phyloP scores from a whole-genome alignment of 2,329 filamentous ascomycete genomes.

The Kalaharituber pfeilii region DNA sequence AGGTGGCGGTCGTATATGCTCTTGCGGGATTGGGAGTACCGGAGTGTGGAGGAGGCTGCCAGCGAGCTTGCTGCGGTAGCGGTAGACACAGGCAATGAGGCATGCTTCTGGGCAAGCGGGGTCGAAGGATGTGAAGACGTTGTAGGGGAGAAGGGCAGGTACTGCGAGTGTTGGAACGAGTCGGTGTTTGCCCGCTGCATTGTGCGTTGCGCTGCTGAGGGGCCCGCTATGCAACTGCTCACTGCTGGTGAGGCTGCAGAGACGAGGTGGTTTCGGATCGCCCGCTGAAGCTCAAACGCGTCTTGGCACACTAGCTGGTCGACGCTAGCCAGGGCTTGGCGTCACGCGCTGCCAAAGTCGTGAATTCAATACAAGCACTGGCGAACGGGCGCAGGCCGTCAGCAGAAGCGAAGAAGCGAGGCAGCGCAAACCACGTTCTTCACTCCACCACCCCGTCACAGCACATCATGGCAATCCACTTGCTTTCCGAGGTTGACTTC shows the following conservation, averaged over 20 bases:
- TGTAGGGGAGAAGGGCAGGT: not conserved
- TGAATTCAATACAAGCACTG: not conserved
- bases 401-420: not conserved
- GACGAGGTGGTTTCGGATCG: not conserved
- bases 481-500: not conserved
- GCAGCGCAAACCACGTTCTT: not conserved
- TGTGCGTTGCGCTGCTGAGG: not conserved
- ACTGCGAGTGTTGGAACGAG: not conserved
- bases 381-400: no score
- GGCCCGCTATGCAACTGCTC: not conserved
- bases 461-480: not conserved
- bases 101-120: constrained; percentile 1
- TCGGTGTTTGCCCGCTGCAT: not conserved
- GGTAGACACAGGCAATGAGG: not conserved
- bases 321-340: not conserved
- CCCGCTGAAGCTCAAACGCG: not conserved
- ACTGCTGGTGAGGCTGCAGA: no score
- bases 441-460: not conserved
- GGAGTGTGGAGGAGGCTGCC: constrained; percentile 40
- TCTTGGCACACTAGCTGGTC: not conserved
- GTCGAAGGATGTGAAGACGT: not conserved
- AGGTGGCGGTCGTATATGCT: constrained; percentile 95
- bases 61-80: not conserved
- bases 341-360: not conserved
- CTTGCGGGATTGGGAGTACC: constrained; percentile 83